Evolutionary conservation across 2,329 filamentous ascomycete genomes (phyloP).

Genomic region (Clonostachys rosea): DNA sequence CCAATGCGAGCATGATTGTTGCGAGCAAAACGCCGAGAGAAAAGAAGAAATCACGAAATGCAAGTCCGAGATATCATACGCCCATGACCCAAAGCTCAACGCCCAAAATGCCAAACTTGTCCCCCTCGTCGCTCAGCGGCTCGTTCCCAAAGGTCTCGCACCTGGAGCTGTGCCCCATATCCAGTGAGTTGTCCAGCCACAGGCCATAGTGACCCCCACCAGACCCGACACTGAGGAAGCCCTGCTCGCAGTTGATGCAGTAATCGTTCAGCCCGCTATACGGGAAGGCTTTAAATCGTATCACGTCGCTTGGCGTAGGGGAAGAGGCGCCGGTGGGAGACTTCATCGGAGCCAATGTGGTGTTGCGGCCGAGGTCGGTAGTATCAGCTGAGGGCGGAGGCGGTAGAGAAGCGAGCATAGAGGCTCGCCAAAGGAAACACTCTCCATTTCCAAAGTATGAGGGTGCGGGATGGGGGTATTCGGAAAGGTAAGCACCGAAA

Average conservation of each 20-base stretch:
- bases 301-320: conserved; percentile 61
- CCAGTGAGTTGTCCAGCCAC: conserved; percentile 85
- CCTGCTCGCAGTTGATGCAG: conserved; percentile 85
- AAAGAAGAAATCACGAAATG: not conserved
- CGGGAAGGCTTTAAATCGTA: conserved; percentile 95
- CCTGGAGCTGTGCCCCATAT: conserved; percentile 75
- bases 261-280: conserved; percentile 97
- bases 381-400: conserved; percentile 48
- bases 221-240: conserved; percentile 82
- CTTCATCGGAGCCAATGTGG: conserved; percentile 22
- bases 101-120: conserved; percentile 85
- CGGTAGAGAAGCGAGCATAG: conserved; percentile 48
- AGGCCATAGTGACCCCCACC: conserved; percentile 87
- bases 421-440: conserved; percentile 70
- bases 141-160: conserved; percentile 96
- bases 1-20: too few relatives aligned
- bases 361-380: conserved; percentile 36
- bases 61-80: conserved; percentile 14
- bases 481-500: conserved; percentile 92
- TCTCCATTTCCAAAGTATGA: conserved; percentile 96
- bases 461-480: conserved; percentile 73
- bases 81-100: conserved; percentile 95
- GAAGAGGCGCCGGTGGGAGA: conserved; percentile 14
- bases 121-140: conserved; percentile 84
- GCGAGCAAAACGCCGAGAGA: too few relatives aligned